A percentile compares a stretch with the other conserved stretches of the same genome.
These are phyloP conservation scores for Alnus rubra DNA, from an alignment of 306 rosid genomes.

Conservation along the genomic window DNA sequence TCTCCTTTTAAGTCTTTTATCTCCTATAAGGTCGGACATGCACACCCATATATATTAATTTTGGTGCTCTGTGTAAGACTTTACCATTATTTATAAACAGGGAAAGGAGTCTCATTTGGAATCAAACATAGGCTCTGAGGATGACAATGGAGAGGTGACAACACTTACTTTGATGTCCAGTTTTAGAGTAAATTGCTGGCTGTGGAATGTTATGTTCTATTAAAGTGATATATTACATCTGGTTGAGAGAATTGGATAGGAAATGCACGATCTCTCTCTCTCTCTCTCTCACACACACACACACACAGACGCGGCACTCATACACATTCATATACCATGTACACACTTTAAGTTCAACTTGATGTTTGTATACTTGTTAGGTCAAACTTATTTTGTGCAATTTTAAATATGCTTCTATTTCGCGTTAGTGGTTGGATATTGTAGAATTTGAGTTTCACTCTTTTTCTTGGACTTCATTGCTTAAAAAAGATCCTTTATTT, in stretches of 20 bases:
- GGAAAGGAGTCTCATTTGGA: conserved; percentile 9
- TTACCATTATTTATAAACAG: not conserved
- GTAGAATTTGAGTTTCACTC: not conserved
- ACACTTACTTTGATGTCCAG: not conserved
- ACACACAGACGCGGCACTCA: not conserved
- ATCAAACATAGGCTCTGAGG: conserved; percentile 12
- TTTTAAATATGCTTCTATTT: not conserved
- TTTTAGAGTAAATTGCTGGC: not conserved
- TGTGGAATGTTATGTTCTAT: not conserved
- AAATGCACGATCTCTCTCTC: not conserved
- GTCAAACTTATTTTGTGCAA: not conserved
- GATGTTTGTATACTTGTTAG: not conserved
- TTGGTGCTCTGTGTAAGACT: not conserved
- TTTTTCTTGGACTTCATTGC: not conserved
- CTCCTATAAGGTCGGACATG: not conserved
- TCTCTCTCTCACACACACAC: not conserved
- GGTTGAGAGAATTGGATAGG: not conserved
- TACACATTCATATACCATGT: not conserved
- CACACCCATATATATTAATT: too few relatives aligned
- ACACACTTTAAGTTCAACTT: not conserved
- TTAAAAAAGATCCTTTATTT: not conserved
- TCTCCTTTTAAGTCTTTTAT: not conserved
- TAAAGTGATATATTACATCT: not conserved
- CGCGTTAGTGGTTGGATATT: not conserved
- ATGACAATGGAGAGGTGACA: conserved; percentile 24